Conservation (phyloP, 2,329 filamentous ascomycete genomes). For the Penicillium sp. region DNA sequence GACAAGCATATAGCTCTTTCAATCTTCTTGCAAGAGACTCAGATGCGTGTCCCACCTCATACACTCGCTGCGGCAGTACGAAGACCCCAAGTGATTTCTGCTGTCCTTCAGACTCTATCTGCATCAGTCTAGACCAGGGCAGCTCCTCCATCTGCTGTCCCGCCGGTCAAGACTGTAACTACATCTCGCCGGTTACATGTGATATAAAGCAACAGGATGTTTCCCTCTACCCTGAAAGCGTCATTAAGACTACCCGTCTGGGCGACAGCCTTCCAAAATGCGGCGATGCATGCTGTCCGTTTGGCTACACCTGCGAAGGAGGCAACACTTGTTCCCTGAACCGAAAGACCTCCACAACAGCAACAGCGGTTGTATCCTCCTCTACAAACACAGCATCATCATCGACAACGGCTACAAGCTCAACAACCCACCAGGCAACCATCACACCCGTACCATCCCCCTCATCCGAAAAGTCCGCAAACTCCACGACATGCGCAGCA, state of each 20-base stretch:
- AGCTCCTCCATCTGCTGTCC: constrained; percentile 49
- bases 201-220: constrained; percentile 44
- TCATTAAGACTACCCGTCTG: constrained; percentile 45
- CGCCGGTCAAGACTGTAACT: constrained; percentile 39
- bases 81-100: constrained; percentile 45
- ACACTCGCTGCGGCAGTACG: constrained; percentile 36
- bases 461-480: constrained; percentile 19
- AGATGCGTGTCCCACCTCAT: constrained; percentile 34
- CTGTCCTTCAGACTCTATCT: constrained; percentile 42
- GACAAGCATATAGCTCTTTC: constrained; percentile 15
- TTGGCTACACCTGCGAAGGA: constrained; percentile 46
- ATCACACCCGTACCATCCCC: constrained; percentile 23
- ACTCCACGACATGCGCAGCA: constrained; percentile 4
- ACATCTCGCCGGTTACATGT: constrained; percentile 45
- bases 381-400: constrained; percentile 10
- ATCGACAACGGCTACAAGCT: constrained; percentile 15
- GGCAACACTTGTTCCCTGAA: constrained; percentile 30
- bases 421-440: constrained; percentile 18
- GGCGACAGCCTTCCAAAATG: constrained; percentile 42
- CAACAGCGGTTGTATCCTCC: constrained; percentile 10
- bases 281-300: constrained; percentile 46
- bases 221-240: constrained; percentile 34
- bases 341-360: constrained; percentile 22
- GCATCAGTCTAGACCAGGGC: constrained; percentile 42
- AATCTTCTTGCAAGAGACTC: constrained; percentile 23